Evolutionary conservation across 23 red algal species (phyloP).

Genomic region (Agarophyton chilense): DNA sequence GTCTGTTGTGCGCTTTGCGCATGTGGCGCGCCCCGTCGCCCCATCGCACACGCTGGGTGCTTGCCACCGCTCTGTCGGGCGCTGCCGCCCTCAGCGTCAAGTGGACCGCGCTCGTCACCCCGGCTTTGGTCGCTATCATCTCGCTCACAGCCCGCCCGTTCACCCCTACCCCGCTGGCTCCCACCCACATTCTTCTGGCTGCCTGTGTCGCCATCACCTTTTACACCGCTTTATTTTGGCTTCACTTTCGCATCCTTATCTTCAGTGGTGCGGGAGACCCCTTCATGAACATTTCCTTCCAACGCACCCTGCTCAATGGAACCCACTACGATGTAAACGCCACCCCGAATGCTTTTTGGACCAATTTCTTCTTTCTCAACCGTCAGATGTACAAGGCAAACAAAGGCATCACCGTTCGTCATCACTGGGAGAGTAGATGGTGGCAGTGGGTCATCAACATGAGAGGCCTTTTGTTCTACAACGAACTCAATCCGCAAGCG

Average conservation of each 20-base stretch:
- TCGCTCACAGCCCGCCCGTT: conserved; percentile 62
- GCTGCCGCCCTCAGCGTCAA: conserved; percentile 83
- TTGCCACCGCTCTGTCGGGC: conserved; percentile 65
- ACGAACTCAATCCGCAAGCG: conserved; percentile 49
- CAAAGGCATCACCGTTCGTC: conserved; percentile 72
- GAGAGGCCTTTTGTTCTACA: conserved; percentile 62
- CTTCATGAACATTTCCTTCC: conserved; percentile 86
- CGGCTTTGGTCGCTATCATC: conserved; percentile 78
- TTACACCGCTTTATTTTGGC: conserved; percentile 67
- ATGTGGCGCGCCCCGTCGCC: conserved; percentile 76
- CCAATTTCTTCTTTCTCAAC: conserved; percentile 78
- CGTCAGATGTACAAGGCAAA: conserved; percentile 93
- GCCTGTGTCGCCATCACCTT: conserved; percentile 49
- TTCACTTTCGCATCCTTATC: conserved; percentile 86
- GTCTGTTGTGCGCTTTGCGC: conserved; percentile 59
- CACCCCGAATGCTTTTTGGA: conserved; percentile 50
- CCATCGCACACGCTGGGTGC: conserved; percentile 13
- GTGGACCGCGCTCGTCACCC: conserved; percentile 89
- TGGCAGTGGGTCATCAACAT: conserved; percentile 79
- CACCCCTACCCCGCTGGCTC: conserved; percentile 41
- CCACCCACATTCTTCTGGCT: conserved; percentile 63
- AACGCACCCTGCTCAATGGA: conserved; percentile 67
- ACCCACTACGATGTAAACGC: conserved; percentile 50
- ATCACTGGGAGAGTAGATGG: conserved; percentile 90
- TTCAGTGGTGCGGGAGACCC: conserved; percentile 73